phyloP scores from a whole-genome alignment of 306 rosid genomes.

The Prunus mira region DNA sequence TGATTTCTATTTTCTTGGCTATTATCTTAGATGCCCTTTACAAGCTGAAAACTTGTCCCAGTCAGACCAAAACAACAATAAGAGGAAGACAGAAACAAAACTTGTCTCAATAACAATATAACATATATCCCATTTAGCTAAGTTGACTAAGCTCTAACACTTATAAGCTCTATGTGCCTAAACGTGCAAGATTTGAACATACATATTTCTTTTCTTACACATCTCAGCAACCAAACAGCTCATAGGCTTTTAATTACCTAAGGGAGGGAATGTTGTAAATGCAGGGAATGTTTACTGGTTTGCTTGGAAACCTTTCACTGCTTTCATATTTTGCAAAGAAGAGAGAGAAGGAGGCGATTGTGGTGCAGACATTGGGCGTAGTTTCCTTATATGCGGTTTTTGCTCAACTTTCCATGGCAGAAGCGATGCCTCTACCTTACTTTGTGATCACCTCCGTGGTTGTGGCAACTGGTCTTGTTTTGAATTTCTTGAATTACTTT shows the following conservation, averaged over 20 bases:
- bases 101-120: not conserved
- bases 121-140: no score
- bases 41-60: not conserved
- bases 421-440: slow-evolving; percentile 75
- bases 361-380: slow-evolving; percentile 79
- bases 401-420: slow-evolving; percentile 74
- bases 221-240: no score
- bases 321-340: slow-evolving; percentile 88
- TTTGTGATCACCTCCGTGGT: slow-evolving; percentile 58
- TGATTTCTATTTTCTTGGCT: slow-evolving; percentile 1
- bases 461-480: slow-evolving; percentile 62
- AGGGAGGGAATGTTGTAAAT: slow-evolving; percentile 22
- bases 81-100: not conserved
- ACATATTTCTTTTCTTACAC: no score
- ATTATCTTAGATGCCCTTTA: not conserved
- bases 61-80: no score
- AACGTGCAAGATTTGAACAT: no score
- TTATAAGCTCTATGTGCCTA: no score
- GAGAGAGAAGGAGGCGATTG: slow-evolving; percentile 80
- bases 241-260: not conserved
- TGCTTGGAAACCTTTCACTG: slow-evolving; percentile 81
- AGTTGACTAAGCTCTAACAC: no score
- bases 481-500: slow-evolving; percentile 74
- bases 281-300: slow-evolving; percentile 84
- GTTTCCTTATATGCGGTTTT: slow-evolving; percentile 59